These are phyloP conservation scores for button mushroom (Agaricus bisporus) DNA, from an alignment of 768 basidiomycete species.

Conservation along the genomic window DNA sequence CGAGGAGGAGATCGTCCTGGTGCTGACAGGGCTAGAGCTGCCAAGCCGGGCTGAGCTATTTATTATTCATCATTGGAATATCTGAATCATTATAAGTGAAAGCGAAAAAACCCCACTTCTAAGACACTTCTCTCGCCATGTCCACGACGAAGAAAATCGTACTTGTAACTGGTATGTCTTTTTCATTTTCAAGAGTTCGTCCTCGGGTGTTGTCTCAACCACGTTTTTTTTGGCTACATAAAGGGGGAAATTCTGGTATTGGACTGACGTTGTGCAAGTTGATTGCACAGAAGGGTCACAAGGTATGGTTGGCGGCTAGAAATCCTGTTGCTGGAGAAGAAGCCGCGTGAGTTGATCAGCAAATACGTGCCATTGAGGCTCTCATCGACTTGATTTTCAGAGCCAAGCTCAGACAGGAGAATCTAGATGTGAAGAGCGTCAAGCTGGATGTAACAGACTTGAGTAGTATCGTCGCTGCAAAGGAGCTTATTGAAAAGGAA, in stretches of 20 bases:
- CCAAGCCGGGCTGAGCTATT: too few relatives aligned
- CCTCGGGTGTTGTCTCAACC: too few relatives aligned
- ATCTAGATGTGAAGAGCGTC: slow-evolving; percentile 27
- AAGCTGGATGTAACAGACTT: slow-evolving; percentile 34
- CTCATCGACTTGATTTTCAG: slow-evolving; percentile 13
- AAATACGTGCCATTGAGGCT: not conserved
- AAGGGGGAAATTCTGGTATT: slow-evolving; percentile 40
- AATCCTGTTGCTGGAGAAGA: slow-evolving; percentile 32
- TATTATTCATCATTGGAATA: too few relatives aligned
- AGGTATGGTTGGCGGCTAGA: slow-evolving; percentile 37
- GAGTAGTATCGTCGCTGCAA: slow-evolving; percentile 28
- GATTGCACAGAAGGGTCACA: slow-evolving; percentile 36
- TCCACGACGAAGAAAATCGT: slow-evolving; percentile 22
- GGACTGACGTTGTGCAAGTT: slow-evolving; percentile 39
- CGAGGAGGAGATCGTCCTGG: too few relatives aligned
- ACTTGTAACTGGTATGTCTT: slow-evolving; percentile 30
- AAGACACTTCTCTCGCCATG: not conserved
- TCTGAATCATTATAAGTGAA: too few relatives aligned
- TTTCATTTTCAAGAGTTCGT: too few relatives aligned
- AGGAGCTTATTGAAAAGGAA: slow-evolving; percentile 26
- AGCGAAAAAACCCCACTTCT: not conserved
- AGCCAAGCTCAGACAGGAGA: slow-evolving; percentile 24
- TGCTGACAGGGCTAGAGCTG: too few relatives aligned
- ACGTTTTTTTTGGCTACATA: not conserved
- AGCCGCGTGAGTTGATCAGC: slow-evolving; percentile 26